A percentile compares a stretch with the other conserved stretches of the same genome.
These are phyloP conservation scores for Daedaleopsis sinensis DNA, from an alignment of 768 basidiomycete species.

Conservation along the genomic window DNA sequence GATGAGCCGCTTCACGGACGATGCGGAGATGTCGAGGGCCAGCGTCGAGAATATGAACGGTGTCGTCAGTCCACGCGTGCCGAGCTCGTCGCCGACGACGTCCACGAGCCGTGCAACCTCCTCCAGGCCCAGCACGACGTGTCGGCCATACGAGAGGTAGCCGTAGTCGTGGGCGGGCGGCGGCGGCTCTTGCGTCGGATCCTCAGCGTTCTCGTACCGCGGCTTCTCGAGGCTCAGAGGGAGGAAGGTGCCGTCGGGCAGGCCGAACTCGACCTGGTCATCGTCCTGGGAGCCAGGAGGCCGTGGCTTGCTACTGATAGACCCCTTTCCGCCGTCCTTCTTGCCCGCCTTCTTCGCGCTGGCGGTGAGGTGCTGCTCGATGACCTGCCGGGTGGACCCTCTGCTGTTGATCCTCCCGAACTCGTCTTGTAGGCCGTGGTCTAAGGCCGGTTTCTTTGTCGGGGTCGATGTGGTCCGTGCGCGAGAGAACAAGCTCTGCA, in stretches of 20 bases:
- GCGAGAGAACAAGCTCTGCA: slow-evolving; percentile 79
- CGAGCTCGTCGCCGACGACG: slow-evolving; percentile 69
- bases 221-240: slow-evolving; percentile 37
- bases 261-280: slow-evolving; percentile 32
- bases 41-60: slow-evolving; percentile 91
- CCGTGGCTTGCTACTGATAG: slow-evolving; percentile 41
- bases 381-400: slow-evolving; percentile 39
- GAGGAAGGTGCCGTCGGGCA: slow-evolving; percentile 39
- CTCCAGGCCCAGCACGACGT: slow-evolving; percentile 77
- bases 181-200: slow-evolving; percentile 24
- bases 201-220: slow-evolving; percentile 25
- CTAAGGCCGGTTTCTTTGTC: slow-evolving; percentile 26
- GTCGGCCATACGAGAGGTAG: slow-evolving; percentile 71
- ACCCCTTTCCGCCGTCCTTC: slow-evolving; percentile 19
- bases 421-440: slow-evolving; percentile 52
- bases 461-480: slow-evolving; percentile 63
- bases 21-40: slow-evolving; percentile 80
- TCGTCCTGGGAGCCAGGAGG: slow-evolving; percentile 37
- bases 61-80: slow-evolving; percentile 73
- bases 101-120: slow-evolving; percentile 74
- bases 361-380: slow-evolving; percentile 26
- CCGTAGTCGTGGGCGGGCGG: slow-evolving; percentile 57
- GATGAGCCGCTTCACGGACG: slow-evolving; percentile 77
- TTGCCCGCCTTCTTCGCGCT: slow-evolving; percentile 15
- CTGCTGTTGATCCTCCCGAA: slow-evolving; percentile 63